phyloP scores from a whole-genome alignment of 163 green algal genomes.

The Chlamydomonas reinhardtii region DNA sequence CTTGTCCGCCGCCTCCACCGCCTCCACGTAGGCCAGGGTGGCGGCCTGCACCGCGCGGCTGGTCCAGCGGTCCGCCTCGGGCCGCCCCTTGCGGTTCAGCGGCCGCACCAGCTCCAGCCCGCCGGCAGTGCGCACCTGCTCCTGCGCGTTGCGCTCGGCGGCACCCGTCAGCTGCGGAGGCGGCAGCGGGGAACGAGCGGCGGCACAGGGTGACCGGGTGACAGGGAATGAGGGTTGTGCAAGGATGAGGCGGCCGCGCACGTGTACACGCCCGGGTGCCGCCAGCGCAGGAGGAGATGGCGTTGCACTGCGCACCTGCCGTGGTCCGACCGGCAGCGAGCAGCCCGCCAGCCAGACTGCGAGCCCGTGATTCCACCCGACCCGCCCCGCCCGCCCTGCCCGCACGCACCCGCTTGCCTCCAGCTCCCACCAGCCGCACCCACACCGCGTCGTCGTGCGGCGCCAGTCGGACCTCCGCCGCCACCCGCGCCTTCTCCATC shows the following conservation, averaged over 20 bases:
- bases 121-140: background rate
- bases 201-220: too few species aligned
- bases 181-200: too few species aligned
- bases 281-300: too few species aligned
- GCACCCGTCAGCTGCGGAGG: background rate
- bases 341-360: too few species aligned
- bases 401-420: background rate
- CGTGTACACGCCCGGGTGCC: too few species aligned
- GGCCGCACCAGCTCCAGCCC: slow-evolving; percentile 26
- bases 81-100: slow-evolving; percentile 27
- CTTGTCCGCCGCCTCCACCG: slow-evolving; percentile 22
- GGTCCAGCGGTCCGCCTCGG: slow-evolving; percentile 11
- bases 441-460: slow-evolving; percentile 39
- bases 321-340: too few species aligned
- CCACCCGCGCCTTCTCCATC: background rate
- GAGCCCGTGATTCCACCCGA: background rate
- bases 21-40: background rate
- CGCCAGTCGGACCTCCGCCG: background rate
- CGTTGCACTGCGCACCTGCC: too few species aligned
- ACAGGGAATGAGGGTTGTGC: too few species aligned
- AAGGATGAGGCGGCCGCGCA: too few species aligned
- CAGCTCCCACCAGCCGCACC: background rate
- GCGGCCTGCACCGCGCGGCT: slow-evolving; percentile 6
- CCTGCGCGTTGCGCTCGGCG: background rate
- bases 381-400: background rate